Conservation (phyloP, 441 rosid genomes). For the Pelargonium citronellum region DNA sequence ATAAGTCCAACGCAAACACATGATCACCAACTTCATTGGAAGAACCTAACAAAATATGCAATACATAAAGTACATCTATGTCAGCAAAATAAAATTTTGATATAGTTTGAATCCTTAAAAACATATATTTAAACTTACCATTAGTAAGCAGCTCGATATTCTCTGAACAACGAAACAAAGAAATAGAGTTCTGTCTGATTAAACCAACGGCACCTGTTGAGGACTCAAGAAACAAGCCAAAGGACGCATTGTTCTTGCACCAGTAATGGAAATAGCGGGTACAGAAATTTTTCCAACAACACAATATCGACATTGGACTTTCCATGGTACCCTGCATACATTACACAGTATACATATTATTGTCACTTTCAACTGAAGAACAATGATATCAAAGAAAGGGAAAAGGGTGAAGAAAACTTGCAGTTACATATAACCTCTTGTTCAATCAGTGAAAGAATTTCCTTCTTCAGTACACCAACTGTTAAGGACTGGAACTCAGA, state of each 20-base stretch:
- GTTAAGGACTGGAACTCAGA: slow-evolving; percentile 80
- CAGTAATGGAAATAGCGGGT: slow-evolving; percentile 67
- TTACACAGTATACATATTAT: slow-evolving; percentile 18
- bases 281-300: slow-evolving; percentile 78
- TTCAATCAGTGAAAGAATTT: slow-evolving; percentile 67
- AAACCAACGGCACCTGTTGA: slow-evolving; percentile 66
- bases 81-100: not conserved
- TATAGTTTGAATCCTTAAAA: not conserved
- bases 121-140: slow-evolving; percentile 39
- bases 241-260: slow-evolving; percentile 77
- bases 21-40: slow-evolving; percentile 47
- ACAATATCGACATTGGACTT: slow-evolving; percentile 47
- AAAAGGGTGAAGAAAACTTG: not conserved
- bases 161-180: slow-evolving; percentile 68
- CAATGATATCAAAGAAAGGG: slow-evolving; percentile 11
- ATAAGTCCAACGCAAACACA: slow-evolving; percentile 38
- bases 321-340: slow-evolving; percentile 52
- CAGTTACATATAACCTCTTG: slow-evolving; percentile 47
- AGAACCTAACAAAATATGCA: slow-evolving; percentile 39
- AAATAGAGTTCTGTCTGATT: slow-evolving; percentile 72
- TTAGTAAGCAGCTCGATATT: slow-evolving; percentile 58
- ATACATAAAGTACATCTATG: slow-evolving; percentile 16
- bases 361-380: slow-evolving; percentile 6
- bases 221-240: slow-evolving; percentile 57
- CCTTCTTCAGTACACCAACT: slow-evolving; percentile 76